These are phyloP conservation scores for Yamadazyma taylorii DNA, from an alignment of 1,139 yeast genomes.

Conservation along the genomic window DNA sequence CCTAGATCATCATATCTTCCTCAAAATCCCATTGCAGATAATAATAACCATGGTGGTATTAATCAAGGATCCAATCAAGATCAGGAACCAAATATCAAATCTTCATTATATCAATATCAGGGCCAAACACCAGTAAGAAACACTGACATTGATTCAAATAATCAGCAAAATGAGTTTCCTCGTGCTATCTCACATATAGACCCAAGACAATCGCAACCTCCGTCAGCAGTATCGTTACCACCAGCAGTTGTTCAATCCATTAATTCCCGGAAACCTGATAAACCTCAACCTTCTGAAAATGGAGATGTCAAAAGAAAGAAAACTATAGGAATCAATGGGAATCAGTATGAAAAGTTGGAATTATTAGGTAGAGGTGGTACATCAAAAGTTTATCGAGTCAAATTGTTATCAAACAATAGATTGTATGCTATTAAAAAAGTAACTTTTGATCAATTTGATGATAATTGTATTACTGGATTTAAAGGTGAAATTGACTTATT, in stretches of 20 bases:
- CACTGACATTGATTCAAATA: too few relatives aligned
- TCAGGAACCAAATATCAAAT: too few relatives aligned
- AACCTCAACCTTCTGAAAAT: neutral
- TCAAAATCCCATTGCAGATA: neutral
- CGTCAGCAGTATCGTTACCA: slow-evolving; percentile 11
- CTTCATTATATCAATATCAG: too few relatives aligned
- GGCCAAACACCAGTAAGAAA: too few relatives aligned
- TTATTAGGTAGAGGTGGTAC: slow-evolving; percentile 91
- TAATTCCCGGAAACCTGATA: slow-evolving; percentile 14
- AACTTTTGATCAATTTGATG: slow-evolving; percentile 77
- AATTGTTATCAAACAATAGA: slow-evolving; percentile 49
- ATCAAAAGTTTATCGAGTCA: slow-evolving; percentile 86
- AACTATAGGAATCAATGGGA: slow-evolving; percentile 49
- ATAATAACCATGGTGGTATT: neutral
- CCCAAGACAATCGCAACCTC: neutral
- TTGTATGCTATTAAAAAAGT: slow-evolving; percentile 84
- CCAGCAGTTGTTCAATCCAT: slow-evolving; percentile 17
- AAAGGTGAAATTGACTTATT: slow-evolving; percentile 87
- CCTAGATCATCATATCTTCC: neutral
- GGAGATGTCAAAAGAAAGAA: slow-evolving; percentile 23
- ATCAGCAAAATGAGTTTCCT: neutral
- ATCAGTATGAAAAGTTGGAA: slow-evolving; percentile 72
- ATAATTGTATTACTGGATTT: slow-evolving; percentile 69
- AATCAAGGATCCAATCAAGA: neutral
- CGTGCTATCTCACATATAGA: neutral